A percentile compares a stretch with the other conserved stretches of the same genome.
Conservation (phyloP, 140 eudicot genomes). For the Erigeron philadelphicus region DNA sequence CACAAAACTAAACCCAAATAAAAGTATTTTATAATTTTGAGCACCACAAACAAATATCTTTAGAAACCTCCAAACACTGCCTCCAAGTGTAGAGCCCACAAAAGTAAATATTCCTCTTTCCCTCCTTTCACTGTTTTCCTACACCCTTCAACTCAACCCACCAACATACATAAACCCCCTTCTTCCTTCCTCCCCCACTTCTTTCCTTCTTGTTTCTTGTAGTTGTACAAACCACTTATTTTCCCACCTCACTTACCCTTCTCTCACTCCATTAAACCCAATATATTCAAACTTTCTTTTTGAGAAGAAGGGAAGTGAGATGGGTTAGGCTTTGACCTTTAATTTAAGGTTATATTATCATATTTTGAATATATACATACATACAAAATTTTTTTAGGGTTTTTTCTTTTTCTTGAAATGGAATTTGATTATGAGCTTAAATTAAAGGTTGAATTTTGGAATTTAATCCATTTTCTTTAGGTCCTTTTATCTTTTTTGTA, state of each 20-base stretch:
- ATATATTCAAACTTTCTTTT: neutral
- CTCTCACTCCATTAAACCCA: neutral
- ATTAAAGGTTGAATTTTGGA: conserved; percentile 17
- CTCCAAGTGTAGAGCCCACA: conserved; percentile 31
- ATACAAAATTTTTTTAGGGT: conserved; percentile 1
- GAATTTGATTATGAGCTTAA: conserved; percentile 23
- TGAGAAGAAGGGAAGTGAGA: conserved; percentile 13
- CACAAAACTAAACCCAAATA: too few relatives aligned
- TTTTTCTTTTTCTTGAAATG: conserved; percentile 21
- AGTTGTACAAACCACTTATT: neutral
- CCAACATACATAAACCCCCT: conserved; percentile 36
- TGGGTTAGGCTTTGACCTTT: conserved; percentile 29
- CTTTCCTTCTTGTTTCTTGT: conserved; percentile 28
- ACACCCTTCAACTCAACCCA: neutral
- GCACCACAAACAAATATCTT: conserved; percentile 22
- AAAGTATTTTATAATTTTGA: neutral
- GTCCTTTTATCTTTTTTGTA: neutral
- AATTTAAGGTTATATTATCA: neutral
- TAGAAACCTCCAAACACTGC: conserved; percentile 27
- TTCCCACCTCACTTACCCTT: neutral
- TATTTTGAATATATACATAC: neutral
- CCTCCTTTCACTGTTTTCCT: conserved; percentile 25
- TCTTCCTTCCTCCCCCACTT: conserved; percentile 19
- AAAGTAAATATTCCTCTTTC: conserved; percentile 41
- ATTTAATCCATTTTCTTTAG: conserved; percentile 3